Evolutionary conservation across 2,329 filamentous ascomycete species (phyloP).

Genomic region (Teratosphaeriaceae sp.): DNA sequence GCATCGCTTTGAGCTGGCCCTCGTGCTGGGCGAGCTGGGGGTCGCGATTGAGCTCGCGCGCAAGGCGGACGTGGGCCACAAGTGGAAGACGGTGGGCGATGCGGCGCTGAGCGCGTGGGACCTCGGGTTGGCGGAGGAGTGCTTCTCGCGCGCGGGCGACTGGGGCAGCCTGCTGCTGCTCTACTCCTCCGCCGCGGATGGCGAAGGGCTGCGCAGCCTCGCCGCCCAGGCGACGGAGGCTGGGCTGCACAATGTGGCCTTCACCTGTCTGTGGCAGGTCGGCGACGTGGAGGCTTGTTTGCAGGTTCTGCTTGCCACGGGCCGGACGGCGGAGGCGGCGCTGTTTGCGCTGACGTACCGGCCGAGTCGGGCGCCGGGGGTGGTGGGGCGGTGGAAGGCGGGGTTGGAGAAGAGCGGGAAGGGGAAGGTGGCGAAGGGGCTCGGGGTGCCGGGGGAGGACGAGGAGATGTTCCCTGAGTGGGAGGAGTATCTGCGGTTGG

Average conservation of each 20-base stretch:
- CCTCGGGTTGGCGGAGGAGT: conserved; percentile 80
- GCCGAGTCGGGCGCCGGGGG: conserved; percentile 62
- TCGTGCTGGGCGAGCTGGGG: conserved; percentile 74
- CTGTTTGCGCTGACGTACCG: conserved; percentile 95
- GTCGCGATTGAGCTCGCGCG: conserved; percentile 80
- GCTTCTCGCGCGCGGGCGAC: conserved; percentile 86
- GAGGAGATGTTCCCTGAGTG: conserved; percentile 89
- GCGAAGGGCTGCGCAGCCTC: conserved; percentile 64
- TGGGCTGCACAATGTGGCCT: conserved; percentile 86
- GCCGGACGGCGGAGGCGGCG: conserved; percentile 75
- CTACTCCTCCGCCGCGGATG: conserved; percentile 78
- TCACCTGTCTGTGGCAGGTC: conserved; percentile 81
- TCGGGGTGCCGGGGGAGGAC: conserved; percentile 62
- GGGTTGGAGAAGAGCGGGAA: conserved; percentile 79
- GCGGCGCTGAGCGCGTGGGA: conserved; percentile 84
- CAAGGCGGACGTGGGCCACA: conserved; percentile 82
- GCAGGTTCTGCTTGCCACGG: conserved; percentile 70
- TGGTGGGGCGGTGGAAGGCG: conserved; percentile 76
- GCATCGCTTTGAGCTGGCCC: conserved; percentile 90
- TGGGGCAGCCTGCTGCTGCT: conserved; percentile 82
- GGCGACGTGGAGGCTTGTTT: conserved; percentile 77
- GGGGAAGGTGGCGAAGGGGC: conserved; percentile 71
- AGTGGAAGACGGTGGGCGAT: conserved; percentile 97
- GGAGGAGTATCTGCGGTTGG: conserved; percentile 81
- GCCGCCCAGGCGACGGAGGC: conserved; percentile 67